Conservation (phyloP, 2,329 filamentous ascomycete species). For the Neopestalotiopsis sp. region DNA sequence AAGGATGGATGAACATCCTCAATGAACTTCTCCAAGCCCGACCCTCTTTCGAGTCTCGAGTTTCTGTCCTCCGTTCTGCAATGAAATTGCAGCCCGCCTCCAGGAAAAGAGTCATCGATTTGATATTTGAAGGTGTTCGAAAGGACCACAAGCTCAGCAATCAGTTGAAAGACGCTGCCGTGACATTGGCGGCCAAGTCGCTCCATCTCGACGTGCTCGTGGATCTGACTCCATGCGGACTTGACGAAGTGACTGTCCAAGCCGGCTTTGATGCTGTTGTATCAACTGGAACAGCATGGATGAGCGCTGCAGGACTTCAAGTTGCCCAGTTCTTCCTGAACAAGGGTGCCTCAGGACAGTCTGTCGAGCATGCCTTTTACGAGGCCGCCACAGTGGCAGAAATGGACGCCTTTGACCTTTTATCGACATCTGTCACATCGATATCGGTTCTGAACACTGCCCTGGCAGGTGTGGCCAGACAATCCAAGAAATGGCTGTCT, state of each 20-base stretch:
- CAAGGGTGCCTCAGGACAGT: background rate
- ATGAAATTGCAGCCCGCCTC: background rate
- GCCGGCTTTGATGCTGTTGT: conserved; percentile 30
- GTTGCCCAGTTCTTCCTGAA: conserved; percentile 16
- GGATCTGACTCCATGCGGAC: background rate
- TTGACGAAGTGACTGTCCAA: background rate
- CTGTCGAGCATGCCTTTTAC: conserved; percentile 1
- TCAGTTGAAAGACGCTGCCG: background rate
- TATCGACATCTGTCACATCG: background rate
- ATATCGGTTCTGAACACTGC: background rate
- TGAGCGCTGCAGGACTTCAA: background rate
- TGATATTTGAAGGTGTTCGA: background rate
- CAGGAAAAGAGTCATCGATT: background rate
- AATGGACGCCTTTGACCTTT: background rate
- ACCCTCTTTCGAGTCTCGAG: background rate
- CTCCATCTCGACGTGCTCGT: background rate
- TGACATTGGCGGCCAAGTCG: background rate
- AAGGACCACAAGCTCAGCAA: background rate
- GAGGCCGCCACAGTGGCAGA: background rate
- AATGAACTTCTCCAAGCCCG: background rate
- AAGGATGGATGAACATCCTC: background rate
- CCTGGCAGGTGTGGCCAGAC: background rate
- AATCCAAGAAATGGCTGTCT: conserved; percentile 4
- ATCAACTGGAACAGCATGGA: background rate
- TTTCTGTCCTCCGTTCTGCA: background rate